Percentiles rank a stretch among this genome's conserved stretches.
These are phyloP conservation scores for Backusella tarrabulga DNA, from an alignment of 192 early-diverging fungal species.

Conservation along the genomic window DNA sequence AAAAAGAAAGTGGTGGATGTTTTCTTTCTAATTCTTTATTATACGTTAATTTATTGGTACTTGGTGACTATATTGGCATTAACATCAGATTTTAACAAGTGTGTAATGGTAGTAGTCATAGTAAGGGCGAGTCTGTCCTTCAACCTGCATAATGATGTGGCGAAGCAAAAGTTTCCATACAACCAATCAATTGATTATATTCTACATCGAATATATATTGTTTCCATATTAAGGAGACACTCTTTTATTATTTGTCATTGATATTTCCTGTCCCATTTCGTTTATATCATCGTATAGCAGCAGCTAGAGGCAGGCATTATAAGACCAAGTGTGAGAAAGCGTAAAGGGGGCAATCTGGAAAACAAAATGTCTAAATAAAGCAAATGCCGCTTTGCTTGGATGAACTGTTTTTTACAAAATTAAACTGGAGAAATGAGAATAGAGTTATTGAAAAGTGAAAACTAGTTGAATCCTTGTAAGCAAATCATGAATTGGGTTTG, in stretches of 20 bases:
- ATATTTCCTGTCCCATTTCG: too few species aligned
- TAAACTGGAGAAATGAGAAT: too few species aligned
- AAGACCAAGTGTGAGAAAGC: not conserved
- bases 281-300: too few species aligned
- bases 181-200: too few species aligned
- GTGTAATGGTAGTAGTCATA: not conserved
- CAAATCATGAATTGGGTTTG: too few species aligned
- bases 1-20: not conserved
- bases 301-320: not conserved
- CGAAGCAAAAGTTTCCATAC: not conserved
- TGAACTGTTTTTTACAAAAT: too few species aligned
- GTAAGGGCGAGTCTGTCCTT: not conserved
- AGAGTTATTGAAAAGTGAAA: too few species aligned
- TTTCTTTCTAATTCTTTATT: not conserved
- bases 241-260: too few species aligned
- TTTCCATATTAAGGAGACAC: too few species aligned
- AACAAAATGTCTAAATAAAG: not conserved
- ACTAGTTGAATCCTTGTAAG: too few species aligned
- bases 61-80: not conserved
- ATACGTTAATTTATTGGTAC: not conserved
- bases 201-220: too few species aligned
- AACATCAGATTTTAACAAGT: not conserved
- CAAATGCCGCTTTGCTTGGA: too few species aligned
- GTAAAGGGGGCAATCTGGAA: not conserved
- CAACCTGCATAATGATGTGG: not conserved